Evolutionary conservation across 2,329 filamentous ascomycete genomes (phyloP).

Genomic region (Cercospora sp.): DNA sequence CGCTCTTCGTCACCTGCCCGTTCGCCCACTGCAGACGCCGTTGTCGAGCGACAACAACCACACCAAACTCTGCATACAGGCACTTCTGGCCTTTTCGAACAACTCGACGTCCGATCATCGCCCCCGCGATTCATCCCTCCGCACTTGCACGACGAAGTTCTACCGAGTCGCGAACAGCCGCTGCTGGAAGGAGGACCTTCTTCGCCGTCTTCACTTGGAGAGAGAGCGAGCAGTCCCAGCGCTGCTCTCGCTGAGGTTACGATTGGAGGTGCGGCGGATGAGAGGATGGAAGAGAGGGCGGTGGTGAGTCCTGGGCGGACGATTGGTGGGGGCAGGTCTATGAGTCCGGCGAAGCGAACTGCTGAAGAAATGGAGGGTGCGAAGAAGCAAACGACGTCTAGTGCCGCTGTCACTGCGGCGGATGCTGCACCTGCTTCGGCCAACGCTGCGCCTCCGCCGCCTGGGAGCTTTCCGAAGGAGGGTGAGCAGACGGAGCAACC

Average conservation of each 20-base stretch:
- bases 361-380: conserved; percentile 55
- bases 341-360: conserved; percentile 57
- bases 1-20: conserved; percentile 7
- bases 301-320: conserved; percentile 25
- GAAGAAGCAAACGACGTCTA: neutral
- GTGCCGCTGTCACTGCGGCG: neutral
- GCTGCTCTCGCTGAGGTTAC: conserved; percentile 34
- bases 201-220: conserved; percentile 1
- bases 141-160: conserved; percentile 57
- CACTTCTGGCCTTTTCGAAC: conserved; percentile 16
- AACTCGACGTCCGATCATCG: conserved; percentile 13
- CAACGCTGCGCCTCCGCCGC: conserved; percentile 8
- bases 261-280: conserved; percentile 29
- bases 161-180: conserved; percentile 27
- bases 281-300: conserved; percentile 43
- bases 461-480: conserved; percentile 22
- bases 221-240: conserved; percentile 36
- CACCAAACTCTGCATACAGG: conserved; percentile 19
- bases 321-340: conserved; percentile 42
- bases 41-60: conserved; percentile 14
- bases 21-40: neutral
- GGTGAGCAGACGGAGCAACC: conserved; percentile 12
- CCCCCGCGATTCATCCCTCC: conserved; percentile 54
- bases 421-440: neutral
- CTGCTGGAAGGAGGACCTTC: neutral